Percentiles rank a stretch among this genome's conserved stretches.
These are phyloP conservation scores for Rhizopogon vulgaris DNA, from an alignment of 768 basidiomycete species.

Conservation along the genomic window DNA sequence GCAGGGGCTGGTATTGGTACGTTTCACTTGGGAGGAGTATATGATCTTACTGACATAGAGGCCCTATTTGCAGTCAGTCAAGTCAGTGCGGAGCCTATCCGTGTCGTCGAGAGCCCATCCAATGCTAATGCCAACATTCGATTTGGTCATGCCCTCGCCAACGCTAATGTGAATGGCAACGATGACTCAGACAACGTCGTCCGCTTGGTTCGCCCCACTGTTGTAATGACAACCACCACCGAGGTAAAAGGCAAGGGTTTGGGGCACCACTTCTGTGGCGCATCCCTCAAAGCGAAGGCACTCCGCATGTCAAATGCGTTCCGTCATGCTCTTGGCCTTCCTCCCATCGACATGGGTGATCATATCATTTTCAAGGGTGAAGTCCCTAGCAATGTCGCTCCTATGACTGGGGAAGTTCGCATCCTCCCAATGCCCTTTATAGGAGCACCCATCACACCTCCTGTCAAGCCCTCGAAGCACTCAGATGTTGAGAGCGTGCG, in stretches of 20 bases:
- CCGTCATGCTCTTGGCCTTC: conserved; percentile 49
- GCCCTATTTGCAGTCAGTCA: conserved; percentile 19
- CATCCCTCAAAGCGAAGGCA: conserved; percentile 41
- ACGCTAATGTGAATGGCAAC: conserved; percentile 23
- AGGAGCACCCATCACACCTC: conserved; percentile 14
- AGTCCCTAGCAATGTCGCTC: conserved; percentile 5
- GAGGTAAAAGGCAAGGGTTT: conserved; percentile 7
- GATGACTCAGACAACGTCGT: conserved; percentile 17
- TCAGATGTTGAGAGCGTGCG: neutral
- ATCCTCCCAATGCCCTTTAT: conserved; percentile 29
- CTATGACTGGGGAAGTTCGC: conserved; percentile 21
- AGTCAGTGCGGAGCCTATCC: conserved; percentile 45
- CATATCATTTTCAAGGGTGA: conserved; percentile 6
- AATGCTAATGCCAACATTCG: conserved; percentile 28
- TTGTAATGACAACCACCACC: conserved; percentile 6
- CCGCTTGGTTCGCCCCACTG: conserved; percentile 11
- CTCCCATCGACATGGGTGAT: conserved; percentile 32
- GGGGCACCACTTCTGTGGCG: conserved; percentile 24
- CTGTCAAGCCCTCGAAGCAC: neutral
- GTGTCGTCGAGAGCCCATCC: conserved; percentile 30
- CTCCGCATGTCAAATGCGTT: conserved; percentile 48
- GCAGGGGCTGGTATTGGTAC: conserved; percentile 30
- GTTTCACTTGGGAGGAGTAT: conserved; percentile 3
- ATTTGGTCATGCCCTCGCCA: conserved; percentile 32
- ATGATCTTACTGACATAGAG: neutral